Evolutionary conservation across 164 flowering plant species (phyloP), one percentile per base, ranked within the genome.

Genomic region (Vitis amurensis): DNA sequence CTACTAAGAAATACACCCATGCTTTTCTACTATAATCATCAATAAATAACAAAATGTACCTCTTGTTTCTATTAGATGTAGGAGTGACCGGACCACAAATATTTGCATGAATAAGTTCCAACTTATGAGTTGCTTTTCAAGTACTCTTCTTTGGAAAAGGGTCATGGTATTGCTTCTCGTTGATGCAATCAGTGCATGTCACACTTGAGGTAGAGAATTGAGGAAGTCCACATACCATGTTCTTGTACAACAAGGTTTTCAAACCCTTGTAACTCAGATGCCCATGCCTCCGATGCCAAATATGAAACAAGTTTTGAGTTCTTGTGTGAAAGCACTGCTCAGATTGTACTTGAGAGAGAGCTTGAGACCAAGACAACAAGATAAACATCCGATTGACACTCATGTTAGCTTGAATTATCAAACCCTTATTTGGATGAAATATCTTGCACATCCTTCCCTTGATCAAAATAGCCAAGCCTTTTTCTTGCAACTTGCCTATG

Each of bases 241-340:
- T 50, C 48, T 65, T 70, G 15, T 5, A 12, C 16, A 50, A 55
- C 17, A 74, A 50, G 13, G 61, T 55, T 17, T 51, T 49, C 44
- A 70, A 19, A 23, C 71, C 66, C 16, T 66, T 71, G 60, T 70
- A 66, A 49, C 70, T 66, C 23, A 75, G 62, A 30, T 70, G 78
- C 1, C 74, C 68, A 70, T 30, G 66, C 29, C 58, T 8, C 13
- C 0, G 2, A 47, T 68, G 74, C 74, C 60, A 70, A 3, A 52
- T 50, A 3, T 60, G 44, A 31, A 9, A 31, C 15, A 37, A 6
- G 7, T 37, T 37, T 6, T 37, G 7, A 3, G 44, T 23, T 23
- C 27, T 23, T 3, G 44, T 3, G 44, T 37, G 44, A 37, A 37
- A 6, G 7, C 44, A 37, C 11, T 30, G 0, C 15, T 19, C n/a